phyloP scores from a whole-genome alignment of 257 asterid species.

The Solanum virginianum region DNA sequence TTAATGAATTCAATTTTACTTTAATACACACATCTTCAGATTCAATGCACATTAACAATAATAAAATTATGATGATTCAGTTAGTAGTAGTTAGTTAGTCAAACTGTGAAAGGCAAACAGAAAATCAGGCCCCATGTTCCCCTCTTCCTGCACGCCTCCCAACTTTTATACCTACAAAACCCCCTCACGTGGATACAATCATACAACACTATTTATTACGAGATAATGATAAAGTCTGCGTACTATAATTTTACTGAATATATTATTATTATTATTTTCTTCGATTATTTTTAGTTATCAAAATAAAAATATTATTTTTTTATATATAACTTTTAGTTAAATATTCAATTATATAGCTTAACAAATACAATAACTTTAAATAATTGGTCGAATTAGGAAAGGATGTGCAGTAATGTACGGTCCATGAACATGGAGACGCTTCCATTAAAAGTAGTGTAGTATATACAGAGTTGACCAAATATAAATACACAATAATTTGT shows the following conservation, averaged over 20 bases:
- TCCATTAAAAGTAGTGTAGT: not conserved
- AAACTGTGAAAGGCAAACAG: not conserved
- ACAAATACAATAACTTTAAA: not conserved
- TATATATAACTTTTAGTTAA: too few relatives aligned
- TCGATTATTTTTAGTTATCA: too few relatives aligned
- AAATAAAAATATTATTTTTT: too few relatives aligned
- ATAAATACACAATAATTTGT: not conserved
- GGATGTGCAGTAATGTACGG: not conserved
- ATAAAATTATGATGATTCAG: not conserved
- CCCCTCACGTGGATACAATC: not conserved
- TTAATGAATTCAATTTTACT: too few relatives aligned
- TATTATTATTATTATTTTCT: too few relatives aligned
- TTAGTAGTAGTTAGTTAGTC: not conserved
- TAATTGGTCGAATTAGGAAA: not conserved
- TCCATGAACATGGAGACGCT: not conserved
- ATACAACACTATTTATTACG: not conserved
- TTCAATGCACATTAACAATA: not conserved
- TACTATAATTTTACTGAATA: too few relatives aligned
- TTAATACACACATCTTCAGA: not conserved
- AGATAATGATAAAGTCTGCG: too few relatives aligned
- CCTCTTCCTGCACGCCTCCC: not conserved
- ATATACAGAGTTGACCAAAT: not conserved
- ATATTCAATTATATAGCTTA: not conserved
- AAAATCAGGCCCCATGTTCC: not conserved
- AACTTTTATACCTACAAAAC: not conserved